Percentiles rank a stretch among this genome's conserved stretches.
phyloP scores from a whole-genome alignment of 2,329 filamentous ascomycete species.

The Periconia digitata region DNA sequence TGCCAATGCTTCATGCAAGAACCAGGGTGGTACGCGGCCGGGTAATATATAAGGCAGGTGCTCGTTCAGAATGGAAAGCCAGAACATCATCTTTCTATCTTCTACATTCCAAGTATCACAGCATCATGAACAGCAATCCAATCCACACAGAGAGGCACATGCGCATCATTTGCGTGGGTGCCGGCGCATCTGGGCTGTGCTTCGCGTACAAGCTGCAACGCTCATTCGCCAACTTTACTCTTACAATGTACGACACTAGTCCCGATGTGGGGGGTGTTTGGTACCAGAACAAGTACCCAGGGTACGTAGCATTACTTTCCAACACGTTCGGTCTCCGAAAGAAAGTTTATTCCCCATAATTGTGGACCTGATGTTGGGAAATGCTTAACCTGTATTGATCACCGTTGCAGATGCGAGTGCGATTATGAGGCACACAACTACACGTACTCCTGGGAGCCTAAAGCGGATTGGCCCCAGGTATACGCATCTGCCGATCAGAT shows the following conservation, averaged over 20 bases:
- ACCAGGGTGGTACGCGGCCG: background rate
- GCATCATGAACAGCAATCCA: background rate
- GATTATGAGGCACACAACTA: background rate
- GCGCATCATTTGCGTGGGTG: background rate
- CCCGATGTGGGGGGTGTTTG: conserved; percentile 43
- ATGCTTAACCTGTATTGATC: background rate
- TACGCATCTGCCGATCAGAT: conserved; percentile 44
- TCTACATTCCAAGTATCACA: background rate
- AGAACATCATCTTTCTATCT: background rate
- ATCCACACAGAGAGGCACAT: background rate
- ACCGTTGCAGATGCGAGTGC: background rate
- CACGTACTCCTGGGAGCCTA: conserved; percentile 16
- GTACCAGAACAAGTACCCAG: conserved; percentile 41
- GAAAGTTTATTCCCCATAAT: no score
- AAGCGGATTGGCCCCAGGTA: conserved; percentile 35
- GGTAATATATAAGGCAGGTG: background rate
- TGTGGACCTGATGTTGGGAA: background rate
- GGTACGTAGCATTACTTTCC: no score
- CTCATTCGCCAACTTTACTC: background rate
- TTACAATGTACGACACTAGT: conserved; percentile 40
- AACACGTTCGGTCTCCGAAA: no score
- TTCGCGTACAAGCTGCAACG: background rate
- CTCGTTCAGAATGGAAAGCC: background rate
- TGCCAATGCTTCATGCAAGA: no score
- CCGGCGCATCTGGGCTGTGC: background rate